Percentiles rank a stretch among this genome's conserved stretches.
Evolutionary conservation across 2,329 filamentous ascomycete genomes (phyloP).

Genomic region (Fusarium neocosmosporiellum): DNA sequence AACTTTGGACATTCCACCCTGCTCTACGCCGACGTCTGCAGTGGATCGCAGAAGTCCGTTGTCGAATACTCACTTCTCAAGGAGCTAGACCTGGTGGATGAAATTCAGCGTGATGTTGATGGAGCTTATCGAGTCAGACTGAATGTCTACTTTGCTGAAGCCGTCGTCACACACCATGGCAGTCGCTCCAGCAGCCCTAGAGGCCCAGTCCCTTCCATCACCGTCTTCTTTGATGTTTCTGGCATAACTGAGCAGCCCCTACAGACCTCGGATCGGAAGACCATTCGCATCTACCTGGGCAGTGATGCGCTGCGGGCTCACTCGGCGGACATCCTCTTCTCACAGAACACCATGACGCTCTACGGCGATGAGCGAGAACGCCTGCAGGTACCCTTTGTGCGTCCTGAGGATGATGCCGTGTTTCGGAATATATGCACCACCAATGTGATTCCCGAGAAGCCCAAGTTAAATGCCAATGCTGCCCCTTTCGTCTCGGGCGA

Average conservation of each 20-base stretch:
- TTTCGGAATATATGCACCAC: constrained; percentile 83
- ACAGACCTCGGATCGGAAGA: constrained; percentile 57
- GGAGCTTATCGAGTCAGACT: constrained; percentile 78
- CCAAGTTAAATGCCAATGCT: constrained; percentile 67
- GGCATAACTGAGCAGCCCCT: constrained; percentile 62
- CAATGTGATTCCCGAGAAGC: constrained; percentile 64
- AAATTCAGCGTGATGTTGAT: constrained; percentile 73
- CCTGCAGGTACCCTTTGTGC: constrained; percentile 89
- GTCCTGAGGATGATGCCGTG: constrained; percentile 84
- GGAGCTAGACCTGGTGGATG: constrained; percentile 76
- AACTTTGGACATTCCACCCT: constrained; percentile 91
- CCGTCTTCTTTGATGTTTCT: constrained; percentile 80
- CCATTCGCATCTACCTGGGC: constrained; percentile 88
- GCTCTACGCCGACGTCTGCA: constrained; percentile 91
- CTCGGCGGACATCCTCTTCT: constrained; percentile 91
- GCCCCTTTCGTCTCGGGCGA: constrained; percentile 56
- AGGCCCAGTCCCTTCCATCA: constrained; percentile 77
- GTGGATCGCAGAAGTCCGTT: constrained; percentile 89
- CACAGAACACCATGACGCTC: constrained; percentile 87
- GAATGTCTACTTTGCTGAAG: constrained; percentile 90
- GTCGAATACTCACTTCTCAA: constrained; percentile 80
- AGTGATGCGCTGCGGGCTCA: constrained; percentile 88
- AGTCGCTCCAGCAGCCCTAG: constrained; percentile 80
- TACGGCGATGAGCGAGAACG: constrained; percentile 90
- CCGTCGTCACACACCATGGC: constrained; percentile 80